Conservation (phyloP, 768 basidiomycete species). For the Lactarius trivialis region DNA sequence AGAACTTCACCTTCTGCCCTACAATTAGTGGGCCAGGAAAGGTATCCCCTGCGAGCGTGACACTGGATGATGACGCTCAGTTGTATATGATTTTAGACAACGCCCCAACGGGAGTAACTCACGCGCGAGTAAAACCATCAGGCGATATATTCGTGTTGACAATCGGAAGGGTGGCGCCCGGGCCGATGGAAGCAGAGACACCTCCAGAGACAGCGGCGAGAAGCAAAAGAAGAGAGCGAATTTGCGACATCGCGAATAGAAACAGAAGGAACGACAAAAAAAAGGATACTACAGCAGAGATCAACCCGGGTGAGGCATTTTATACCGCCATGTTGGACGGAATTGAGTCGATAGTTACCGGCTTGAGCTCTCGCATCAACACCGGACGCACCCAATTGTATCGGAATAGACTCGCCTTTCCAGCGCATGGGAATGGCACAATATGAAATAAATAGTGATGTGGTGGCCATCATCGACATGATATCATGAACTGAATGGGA, state of each 20-base stretch:
- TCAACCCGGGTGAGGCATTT: neutral
- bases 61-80: neutral
- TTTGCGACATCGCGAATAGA: neutral
- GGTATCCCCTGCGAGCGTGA: neutral
- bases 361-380: neutral
- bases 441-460: neutral
- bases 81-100: neutral
- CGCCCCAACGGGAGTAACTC: neutral
- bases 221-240: neutral
- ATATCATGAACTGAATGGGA: neutral
- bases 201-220: neutral
- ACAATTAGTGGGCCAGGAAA: neutral
- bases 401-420: no score
- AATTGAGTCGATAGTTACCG: neutral
- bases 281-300: neutral
- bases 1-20: neutral
- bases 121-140: constrained; percentile 4
- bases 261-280: neutral
- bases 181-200: constrained; percentile 2
- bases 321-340: constrained; percentile 2
- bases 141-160: constrained; percentile 3
- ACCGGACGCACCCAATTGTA: no score
- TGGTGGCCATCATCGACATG: no score
- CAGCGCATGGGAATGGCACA: neutral
- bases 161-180: neutral